Percentiles rank a stretch among this genome's conserved stretches.
These are phyloP conservation scores for Botrytis elliptica DNA, from an alignment of 2,329 filamentous ascomycete species.

Conservation along the genomic window DNA sequence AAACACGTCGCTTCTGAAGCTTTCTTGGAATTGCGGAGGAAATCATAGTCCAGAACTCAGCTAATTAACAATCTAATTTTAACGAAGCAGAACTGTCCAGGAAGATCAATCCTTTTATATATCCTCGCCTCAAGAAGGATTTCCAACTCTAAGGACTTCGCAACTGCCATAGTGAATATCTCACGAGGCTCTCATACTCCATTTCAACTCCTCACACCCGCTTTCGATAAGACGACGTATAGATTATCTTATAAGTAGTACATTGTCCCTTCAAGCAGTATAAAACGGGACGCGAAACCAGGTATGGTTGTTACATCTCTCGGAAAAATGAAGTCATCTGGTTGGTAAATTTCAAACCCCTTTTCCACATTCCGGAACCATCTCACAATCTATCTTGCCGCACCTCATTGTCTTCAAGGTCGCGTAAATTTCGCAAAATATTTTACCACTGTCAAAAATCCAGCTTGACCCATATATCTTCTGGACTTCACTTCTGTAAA, in stretches of 20 bases:
- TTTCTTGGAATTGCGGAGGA: background rate
- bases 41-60: background rate
- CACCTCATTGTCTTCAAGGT: background rate
- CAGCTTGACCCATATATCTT: background rate
- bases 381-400: background rate
- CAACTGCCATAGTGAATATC: background rate
- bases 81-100: background rate
- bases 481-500: background rate
- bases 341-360: background rate
- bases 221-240: rapidly evolving
- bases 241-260: background rate
- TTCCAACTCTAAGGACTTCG: background rate
- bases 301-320: background rate
- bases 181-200: background rate
- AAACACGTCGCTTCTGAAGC: rapidly evolving
- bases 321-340: background rate
- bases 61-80: too few species aligned
- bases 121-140: background rate
- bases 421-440: background rate
- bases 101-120: background rate
- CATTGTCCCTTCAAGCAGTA: background rate
- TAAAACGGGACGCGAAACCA: background rate
- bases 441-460: background rate
- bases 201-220: background rate
- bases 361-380: background rate